These are phyloP conservation scores for Macadamia integrifolia DNA, from an alignment of 164 flowering plant species.

Conservation along the genomic window DNA sequence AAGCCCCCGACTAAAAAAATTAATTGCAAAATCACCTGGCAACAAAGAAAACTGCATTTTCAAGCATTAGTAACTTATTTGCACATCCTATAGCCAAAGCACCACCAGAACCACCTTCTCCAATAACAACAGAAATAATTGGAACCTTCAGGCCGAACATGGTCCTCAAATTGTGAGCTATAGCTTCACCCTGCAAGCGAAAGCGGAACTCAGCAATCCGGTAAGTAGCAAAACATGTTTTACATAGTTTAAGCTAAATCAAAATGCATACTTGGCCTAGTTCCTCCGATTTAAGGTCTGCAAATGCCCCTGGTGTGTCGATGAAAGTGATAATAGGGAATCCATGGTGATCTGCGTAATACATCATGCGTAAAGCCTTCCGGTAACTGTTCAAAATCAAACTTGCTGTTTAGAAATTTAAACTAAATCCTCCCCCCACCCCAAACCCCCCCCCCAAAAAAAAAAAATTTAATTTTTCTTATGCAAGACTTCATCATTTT, in stretches of 20 bases:
- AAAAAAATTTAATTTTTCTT: no score
- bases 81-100: conserved; percentile 96
- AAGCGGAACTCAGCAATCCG: conserved; percentile 5
- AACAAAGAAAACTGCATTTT: conserved; percentile 96
- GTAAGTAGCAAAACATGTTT: not conserved
- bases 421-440: no score
- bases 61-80: conserved; percentile 87
- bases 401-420: not conserved
- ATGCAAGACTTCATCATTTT: not conserved
- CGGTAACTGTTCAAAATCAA: conserved; percentile 54
- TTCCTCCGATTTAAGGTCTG: conserved; percentile 89
- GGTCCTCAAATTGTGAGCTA: conserved; percentile 76
- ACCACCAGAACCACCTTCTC: conserved; percentile 99
- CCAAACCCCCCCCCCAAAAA: no score
- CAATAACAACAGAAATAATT: conserved; percentile 81
- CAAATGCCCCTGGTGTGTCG: conserved; percentile 97
- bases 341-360: conserved; percentile 89
- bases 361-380: conserved; percentile 94
- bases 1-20: not conserved
- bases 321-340: conserved; percentile 86
- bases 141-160: conserved; percentile 98
- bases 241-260: not conserved
- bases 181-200: conserved; percentile 85
- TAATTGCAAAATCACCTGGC: conserved; percentile 63
- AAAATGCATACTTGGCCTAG: conserved; percentile 74